Percentiles rank a stretch among this genome's conserved stretches.
Conservation (phyloP, 345 rosid genomes). For the Laguncularia racemosa region DNA sequence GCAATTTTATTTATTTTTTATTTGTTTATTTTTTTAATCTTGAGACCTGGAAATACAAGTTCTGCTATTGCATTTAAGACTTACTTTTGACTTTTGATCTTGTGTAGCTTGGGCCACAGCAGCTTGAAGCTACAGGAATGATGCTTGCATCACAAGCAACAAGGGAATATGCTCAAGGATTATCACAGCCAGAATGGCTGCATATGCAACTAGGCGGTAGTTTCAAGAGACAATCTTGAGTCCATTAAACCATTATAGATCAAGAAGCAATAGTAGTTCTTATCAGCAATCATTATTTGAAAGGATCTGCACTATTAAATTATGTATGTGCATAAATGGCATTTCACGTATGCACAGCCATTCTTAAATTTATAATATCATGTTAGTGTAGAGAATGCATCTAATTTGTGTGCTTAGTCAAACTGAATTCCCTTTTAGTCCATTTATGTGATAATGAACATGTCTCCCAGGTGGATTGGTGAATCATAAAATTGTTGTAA, state of each 20-base stretch:
- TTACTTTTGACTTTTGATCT: constrained; percentile 2
- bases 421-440: too few relatives aligned
- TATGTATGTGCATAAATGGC: too few relatives aligned
- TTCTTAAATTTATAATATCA: constrained; percentile 11
- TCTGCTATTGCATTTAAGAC: neutral
- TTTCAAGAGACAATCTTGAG: constrained; percentile 37
- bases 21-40: too few relatives aligned
- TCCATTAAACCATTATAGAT: constrained; percentile 1
- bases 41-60: too few relatives aligned
- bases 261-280: too few relatives aligned
- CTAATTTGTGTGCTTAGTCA: constrained; percentile 3
- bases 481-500: too few relatives aligned
- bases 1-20: too few relatives aligned
- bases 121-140: constrained; percentile 45
- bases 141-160: constrained; percentile 47
- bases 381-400: constrained; percentile 17
- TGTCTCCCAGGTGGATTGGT: too few relatives aligned
- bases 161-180: constrained; percentile 37
- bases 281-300: too few relatives aligned
- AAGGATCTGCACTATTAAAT: too few relatives aligned
- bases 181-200: constrained; percentile 56
- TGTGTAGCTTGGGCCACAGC: constrained; percentile 39
- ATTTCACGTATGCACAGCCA: neutral
- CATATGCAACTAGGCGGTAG: constrained; percentile 71
- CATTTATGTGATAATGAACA: too few relatives aligned